Evolutionary conservation across 768 basidiomycete genomes (phyloP), one percentile per base, ranked within the genome.

Genomic region (Tylopilus cervinicoccineus): DNA sequence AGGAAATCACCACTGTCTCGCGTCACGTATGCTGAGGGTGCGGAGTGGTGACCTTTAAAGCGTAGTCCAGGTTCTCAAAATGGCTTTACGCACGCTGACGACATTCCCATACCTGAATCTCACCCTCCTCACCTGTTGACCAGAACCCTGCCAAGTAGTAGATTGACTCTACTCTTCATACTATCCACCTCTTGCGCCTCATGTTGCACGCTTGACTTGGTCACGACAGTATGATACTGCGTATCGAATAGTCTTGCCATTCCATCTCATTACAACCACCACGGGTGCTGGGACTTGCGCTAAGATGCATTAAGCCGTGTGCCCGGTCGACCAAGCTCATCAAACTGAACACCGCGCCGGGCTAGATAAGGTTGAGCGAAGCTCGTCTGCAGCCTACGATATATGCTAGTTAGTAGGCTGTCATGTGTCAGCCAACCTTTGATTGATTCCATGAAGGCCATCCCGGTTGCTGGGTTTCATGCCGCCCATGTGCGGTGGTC

Each of bases 101-200:
- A 46, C 43, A 37, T 23, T 20, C 40, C 16, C 38, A 4, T 3
- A 23, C 8, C 43, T 50, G 48, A 57, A 52, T 53, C 26, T 28
- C 29, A 43, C 34, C 47, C 46, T n/a, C 19, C 47, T 59, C 24
- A 17, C 45, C 33, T 56, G 34, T 52, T 29, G 31, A 60, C 36
- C 28, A 53, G 45, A 27, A 32, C 23, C 7, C 10, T 36, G 26
- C 37, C 17, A 22, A 13, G 32, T 58, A 29, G 61, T 63, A 54
- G 62, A 62, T 63, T 53, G 62, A 63, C 52, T 63, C 60, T 61
- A 62, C 60, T 45, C 48, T 51, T 32, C 17, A 61, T 53, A 59
- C 20, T 31, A 52, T 29, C 24, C 31, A 36, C 24, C 42, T 38
- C 38, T 43, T 22, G 23, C 38, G 27, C 43, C 29, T 19, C 31